These are phyloP conservation scores for Tinospora cordifolia DNA, from an alignment of 164 flowering plant genomes.

Conservation along the genomic window DNA sequence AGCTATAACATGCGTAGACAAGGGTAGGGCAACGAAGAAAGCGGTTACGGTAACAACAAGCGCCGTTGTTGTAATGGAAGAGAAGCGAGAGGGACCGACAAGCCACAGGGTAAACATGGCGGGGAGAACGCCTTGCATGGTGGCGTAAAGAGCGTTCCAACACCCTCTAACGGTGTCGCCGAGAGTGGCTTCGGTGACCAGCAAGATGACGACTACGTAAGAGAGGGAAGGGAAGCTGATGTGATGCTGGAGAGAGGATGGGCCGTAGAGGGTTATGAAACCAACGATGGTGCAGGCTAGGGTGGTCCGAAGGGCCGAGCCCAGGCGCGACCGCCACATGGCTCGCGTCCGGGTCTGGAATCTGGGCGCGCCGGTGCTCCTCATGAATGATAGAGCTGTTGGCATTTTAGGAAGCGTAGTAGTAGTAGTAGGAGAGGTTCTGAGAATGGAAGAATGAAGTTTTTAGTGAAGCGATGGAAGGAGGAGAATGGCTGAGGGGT, in stretches of 20 bases:
- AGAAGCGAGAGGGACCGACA: slow-evolving; percentile 44
- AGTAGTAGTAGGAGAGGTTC: not conserved
- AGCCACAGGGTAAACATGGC: slow-evolving; percentile 52
- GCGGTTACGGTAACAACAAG: slow-evolving; percentile 42
- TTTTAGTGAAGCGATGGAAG: too few relatives aligned
- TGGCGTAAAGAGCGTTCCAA: slow-evolving; percentile 53
- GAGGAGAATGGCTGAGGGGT: not conserved
- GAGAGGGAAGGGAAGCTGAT: slow-evolving; percentile 64
- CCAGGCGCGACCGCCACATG: slow-evolving; percentile 46
- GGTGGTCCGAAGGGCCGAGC: slow-evolving; percentile 52
- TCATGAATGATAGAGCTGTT: not conserved
- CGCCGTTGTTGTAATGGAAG: slow-evolving; percentile 21
- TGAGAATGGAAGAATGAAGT: not conserved
- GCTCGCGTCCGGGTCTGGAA: slow-evolving; percentile 22
- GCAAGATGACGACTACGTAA: slow-evolving; percentile 51
- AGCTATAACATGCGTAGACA: slow-evolving; percentile 37
- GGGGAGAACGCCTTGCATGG: slow-evolving; percentile 46
- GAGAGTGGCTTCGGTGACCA: slow-evolving; percentile 49
- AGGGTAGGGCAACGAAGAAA: slow-evolving; percentile 50
- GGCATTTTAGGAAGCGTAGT: not conserved
- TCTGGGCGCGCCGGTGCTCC: not conserved
- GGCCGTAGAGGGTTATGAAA: slow-evolving; percentile 49
- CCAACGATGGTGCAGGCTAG: slow-evolving; percentile 67
- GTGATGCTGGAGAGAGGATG: slow-evolving; percentile 22
- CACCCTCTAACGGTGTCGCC: slow-evolving; percentile 63